Conservation (phyloP, 1,139 yeast genomes). For the Candida sanyaensis region DNA sequence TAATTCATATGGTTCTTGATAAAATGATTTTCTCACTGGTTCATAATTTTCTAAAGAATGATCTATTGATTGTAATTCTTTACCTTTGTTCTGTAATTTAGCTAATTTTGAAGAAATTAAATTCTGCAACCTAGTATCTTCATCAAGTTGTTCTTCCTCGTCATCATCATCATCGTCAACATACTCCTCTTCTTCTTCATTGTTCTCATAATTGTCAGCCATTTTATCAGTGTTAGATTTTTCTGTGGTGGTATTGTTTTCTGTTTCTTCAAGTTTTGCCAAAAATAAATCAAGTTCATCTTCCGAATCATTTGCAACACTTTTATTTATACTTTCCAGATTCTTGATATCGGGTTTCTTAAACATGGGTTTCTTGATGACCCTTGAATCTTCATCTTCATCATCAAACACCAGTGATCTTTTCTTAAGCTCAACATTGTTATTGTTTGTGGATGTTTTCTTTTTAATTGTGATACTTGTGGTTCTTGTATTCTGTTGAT, state of each 20-base stretch:
- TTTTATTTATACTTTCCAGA: not conserved
- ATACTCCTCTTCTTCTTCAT: conserved; percentile 9
- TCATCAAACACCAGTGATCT: conserved; percentile 16
- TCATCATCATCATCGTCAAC: conserved; percentile 8
- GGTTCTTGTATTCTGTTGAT: conserved; percentile 7
- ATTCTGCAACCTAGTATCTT: conserved; percentile 25
- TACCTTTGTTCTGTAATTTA: conserved; percentile 37
- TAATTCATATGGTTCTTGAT: conserved; percentile 63
- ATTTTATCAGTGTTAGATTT: not conserved
- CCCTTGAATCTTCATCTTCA: conserved; percentile 24
- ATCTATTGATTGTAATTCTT: conserved; percentile 37
- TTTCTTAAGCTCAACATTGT: not conserved
- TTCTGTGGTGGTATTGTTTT: not conserved
- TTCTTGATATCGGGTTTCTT: conserved; percentile 23
- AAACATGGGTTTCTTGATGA: conserved; percentile 21
- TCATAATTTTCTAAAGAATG: conserved; percentile 50
- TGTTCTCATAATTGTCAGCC: not conserved
- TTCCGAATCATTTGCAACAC: conserved; percentile 15
- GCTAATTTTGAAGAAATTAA: conserved; percentile 27
- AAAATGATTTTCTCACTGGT: conserved; percentile 64
- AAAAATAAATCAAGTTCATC: conserved; percentile 26
- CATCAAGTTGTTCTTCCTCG: conserved; percentile 20
- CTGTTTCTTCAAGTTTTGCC: conserved; percentile 7
- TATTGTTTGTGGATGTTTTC: conserved; percentile 1
- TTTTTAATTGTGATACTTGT: conserved; percentile 3